Evolutionary conservation across 208 protist genomes (phyloP).

Genomic region (Leishmania braziliensis): DNA sequence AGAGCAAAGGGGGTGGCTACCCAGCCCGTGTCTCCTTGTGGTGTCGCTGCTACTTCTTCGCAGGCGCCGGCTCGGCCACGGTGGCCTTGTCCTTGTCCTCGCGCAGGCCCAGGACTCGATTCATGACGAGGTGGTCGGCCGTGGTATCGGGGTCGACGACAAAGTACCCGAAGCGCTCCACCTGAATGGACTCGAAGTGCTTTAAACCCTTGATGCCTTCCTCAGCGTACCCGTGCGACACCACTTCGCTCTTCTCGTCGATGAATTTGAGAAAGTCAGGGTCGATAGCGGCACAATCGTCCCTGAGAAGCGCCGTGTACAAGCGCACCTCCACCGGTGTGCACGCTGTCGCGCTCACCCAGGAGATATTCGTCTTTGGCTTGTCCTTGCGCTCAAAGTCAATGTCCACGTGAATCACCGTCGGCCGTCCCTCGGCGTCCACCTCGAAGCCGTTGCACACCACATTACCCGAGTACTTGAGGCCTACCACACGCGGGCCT

Average conservation of each 20-base stretch:
- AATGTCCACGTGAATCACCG: conserved; percentile 80
- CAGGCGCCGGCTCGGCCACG: conserved; percentile 16
- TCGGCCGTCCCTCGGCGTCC: conserved; percentile 65
- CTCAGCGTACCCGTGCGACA: conserved; percentile 77
- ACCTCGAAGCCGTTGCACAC: conserved; percentile 82
- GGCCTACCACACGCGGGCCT: conserved; percentile 78
- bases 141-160: conserved; percentile 84
- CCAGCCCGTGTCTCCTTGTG: conserved; percentile 22
- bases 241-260: conserved; percentile 78
- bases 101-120: conserved; percentile 83
- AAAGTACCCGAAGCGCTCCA: conserved; percentile 93
- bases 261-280: conserved; percentile 90
- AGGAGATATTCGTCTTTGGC: conserved; percentile 92
- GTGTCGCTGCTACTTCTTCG: neutral
- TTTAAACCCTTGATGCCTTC: conserved; percentile 43
- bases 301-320: conserved; percentile 83
- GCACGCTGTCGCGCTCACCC: conserved; percentile 72
- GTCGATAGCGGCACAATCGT: conserved; percentile 85
- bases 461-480: conserved; percentile 90
- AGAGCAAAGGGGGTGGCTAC: neutral
- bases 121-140: conserved; percentile 79
- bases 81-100: conserved; percentile 87
- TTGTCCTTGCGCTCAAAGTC: conserved; percentile 87
- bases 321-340: conserved; percentile 83
- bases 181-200: conserved; percentile 84